phyloP scores from a whole-genome alignment of 2,329 filamentous ascomycete species.

The Rhytidhysteron rufulum region DNA sequence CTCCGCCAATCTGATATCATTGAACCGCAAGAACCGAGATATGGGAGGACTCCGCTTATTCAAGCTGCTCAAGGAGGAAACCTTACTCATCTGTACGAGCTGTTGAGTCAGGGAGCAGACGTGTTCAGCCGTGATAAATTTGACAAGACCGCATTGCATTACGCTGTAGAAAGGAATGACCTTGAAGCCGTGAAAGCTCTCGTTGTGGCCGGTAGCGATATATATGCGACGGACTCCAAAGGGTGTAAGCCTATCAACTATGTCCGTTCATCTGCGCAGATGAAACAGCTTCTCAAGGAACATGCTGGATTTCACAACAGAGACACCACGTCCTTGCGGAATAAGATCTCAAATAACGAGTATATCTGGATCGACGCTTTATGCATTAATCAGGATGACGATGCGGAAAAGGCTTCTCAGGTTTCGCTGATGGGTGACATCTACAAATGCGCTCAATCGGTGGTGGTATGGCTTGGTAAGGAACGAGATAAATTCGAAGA shows the following conservation, averaged over 20 bases:
- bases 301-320: background rate
- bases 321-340: background rate
- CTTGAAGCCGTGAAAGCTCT: background rate
- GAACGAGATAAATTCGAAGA: background rate
- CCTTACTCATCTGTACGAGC: background rate
- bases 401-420: constrained; percentile 2
- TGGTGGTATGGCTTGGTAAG: constrained; percentile 6
- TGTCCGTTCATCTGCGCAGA: background rate
- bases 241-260: background rate
- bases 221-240: background rate
- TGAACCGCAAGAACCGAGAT: background rate
- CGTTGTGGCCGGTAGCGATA: background rate
- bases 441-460: background rate
- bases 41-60: background rate
- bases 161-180: background rate
- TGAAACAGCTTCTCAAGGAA: background rate
- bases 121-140: background rate
- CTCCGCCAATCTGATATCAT: background rate
- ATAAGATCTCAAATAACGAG: background rate
- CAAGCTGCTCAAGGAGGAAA: background rate
- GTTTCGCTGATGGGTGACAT: constrained; percentile 5
- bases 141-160: background rate
- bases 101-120: background rate
- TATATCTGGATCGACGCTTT: constrained; percentile 7
- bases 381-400: constrained; percentile 7